phyloP scores from a whole-genome alignment of 129 eudicot species.

The Rutidosis leptorrhynchoides region DNA sequence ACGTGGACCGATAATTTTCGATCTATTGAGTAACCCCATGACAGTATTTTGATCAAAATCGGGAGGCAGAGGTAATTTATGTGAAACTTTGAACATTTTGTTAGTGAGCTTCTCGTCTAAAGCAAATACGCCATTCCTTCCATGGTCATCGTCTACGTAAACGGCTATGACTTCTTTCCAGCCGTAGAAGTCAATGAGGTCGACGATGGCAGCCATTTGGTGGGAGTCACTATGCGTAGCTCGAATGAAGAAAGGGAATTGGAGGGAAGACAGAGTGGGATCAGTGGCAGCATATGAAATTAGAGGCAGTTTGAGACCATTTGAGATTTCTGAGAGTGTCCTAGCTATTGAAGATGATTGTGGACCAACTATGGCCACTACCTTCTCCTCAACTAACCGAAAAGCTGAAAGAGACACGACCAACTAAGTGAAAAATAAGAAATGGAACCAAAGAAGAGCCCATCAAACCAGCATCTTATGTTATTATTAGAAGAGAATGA shows the following conservation, averaged over 20 bases:
- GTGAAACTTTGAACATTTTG: conserved; percentile 40
- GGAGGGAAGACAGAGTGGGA: conserved; percentile 58
- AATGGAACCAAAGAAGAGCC: conserved; percentile 19
- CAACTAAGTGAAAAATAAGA: too few relatives aligned
- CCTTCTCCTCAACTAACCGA: conserved; percentile 53
- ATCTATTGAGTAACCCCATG: conserved; percentile 37
- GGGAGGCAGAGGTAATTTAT: conserved; percentile 42
- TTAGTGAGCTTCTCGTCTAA: conserved; percentile 49
- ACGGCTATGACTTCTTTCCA: conserved; percentile 65
- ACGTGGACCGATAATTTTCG: conserved; percentile 51
- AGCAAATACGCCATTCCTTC: conserved; percentile 51
- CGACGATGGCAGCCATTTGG: conserved; percentile 72
- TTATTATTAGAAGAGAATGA: too few relatives aligned
- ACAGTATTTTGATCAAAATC: conserved; percentile 30
- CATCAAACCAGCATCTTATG: neutral
- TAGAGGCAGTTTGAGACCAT: conserved; percentile 57
- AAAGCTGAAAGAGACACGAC: conserved; percentile 64
- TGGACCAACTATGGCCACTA: conserved; percentile 65
- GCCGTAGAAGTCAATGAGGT: conserved; percentile 49
- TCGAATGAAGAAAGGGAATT: conserved; percentile 54
- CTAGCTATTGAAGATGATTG: conserved; percentile 59
- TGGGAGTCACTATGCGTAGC: conserved; percentile 45
- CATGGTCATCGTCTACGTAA: conserved; percentile 50
- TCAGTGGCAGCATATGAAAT: conserved; percentile 58
- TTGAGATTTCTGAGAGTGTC: conserved; percentile 48